These are phyloP conservation scores for Phytophthora pseudosyringae DNA, from an alignment of 352 stramenopile genomes.

Conservation along the genomic window DNA sequence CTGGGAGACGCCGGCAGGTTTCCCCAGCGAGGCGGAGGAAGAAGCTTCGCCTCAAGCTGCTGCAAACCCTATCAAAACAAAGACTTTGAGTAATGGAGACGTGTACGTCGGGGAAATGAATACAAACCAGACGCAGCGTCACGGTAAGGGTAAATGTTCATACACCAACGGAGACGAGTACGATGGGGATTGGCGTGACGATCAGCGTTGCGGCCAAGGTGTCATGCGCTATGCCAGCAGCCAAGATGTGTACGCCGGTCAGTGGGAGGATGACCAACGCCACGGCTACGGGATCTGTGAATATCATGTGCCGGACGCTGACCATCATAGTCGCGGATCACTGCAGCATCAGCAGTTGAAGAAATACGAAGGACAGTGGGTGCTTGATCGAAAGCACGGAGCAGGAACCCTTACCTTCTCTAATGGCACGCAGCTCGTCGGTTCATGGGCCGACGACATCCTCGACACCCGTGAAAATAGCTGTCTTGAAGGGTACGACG, in stretches of 20 bases:
- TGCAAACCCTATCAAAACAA: slow-evolving; percentile 52
- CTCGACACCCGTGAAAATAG: slow-evolving; percentile 20
- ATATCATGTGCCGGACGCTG: slow-evolving; percentile 3
- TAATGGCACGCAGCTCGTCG: slow-evolving; percentile 53
- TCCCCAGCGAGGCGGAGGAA: slow-evolving; percentile 37
- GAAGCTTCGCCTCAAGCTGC: slow-evolving; percentile 28
- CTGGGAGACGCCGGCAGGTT: slow-evolving; percentile 56
- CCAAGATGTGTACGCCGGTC: slow-evolving; percentile 56
- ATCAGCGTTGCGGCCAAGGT: slow-evolving; percentile 55
- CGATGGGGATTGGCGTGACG: slow-evolving; percentile 70
- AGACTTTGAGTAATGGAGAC: slow-evolving; percentile 61
- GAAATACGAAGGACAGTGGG: slow-evolving; percentile 84
- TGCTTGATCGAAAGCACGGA: slow-evolving; percentile 57
- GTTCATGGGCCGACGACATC: slow-evolving; percentile 40
- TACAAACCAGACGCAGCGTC: slow-evolving; percentile 36
- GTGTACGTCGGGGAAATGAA: slow-evolving; percentile 79
- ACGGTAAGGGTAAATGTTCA: slow-evolving; percentile 70
- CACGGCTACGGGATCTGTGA: slow-evolving; percentile 65
- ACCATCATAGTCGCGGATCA: background rate
- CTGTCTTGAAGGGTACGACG: slow-evolving; percentile 57
- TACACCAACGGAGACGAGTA: slow-evolving; percentile 65
- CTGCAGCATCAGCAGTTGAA: slow-evolving; percentile 24
- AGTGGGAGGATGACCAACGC: slow-evolving; percentile 54
- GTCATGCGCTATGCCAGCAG: slow-evolving; percentile 54
- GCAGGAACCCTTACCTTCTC: slow-evolving; percentile 67